Evolutionary conservation across 192 early-diverging fungal species (phyloP).

Genomic region (Podila epigama): DNA sequence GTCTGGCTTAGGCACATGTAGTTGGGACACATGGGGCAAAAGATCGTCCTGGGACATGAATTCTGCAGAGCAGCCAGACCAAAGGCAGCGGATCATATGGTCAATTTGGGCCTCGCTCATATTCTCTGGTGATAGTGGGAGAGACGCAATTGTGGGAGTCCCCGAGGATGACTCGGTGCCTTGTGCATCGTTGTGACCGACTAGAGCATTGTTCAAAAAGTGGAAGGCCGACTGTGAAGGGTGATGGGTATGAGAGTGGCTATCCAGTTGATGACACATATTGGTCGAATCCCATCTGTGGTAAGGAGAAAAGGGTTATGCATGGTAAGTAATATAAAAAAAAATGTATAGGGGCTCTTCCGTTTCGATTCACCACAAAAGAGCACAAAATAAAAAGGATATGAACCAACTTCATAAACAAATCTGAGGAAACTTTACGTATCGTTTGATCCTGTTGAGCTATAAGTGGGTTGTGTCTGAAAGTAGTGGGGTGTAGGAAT

Average conservation of each 20-base stretch:
- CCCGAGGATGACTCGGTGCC: slow-evolving; percentile 7
- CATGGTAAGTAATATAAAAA: no score
- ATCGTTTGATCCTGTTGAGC: slow-evolving; percentile 13
- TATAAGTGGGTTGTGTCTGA: slow-evolving; percentile 13
- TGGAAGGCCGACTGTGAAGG: slow-evolving; percentile 24
- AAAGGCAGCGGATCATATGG: slow-evolving; percentile 55
- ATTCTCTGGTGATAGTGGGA: slow-evolving; percentile 7
- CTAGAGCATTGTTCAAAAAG: slow-evolving; percentile 8
- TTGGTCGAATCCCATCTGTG: slow-evolving; percentile 4
- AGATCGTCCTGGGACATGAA: slow-evolving; percentile 60
- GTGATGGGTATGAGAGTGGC: background rate
- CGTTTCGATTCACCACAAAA: no score
- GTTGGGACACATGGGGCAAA: slow-evolving; percentile 59
- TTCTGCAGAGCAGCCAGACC: slow-evolving; percentile 57
- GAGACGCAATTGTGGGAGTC: background rate
- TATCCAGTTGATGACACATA: background rate
- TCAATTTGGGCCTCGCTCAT: slow-evolving; percentile 40
- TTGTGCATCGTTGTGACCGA: background rate
- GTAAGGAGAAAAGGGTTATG: no score
- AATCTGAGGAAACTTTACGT: slow-evolving; percentile 9
- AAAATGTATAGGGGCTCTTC: no score
- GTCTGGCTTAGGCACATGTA: slow-evolving; percentile 45
- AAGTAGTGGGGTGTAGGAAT: background rate
- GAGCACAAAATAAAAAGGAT: no score
- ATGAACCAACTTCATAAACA: no score